Evolutionary conservation across 1,284 basidiomycete species (phyloP).

Genomic region (Stereum hirsutum): DNA sequence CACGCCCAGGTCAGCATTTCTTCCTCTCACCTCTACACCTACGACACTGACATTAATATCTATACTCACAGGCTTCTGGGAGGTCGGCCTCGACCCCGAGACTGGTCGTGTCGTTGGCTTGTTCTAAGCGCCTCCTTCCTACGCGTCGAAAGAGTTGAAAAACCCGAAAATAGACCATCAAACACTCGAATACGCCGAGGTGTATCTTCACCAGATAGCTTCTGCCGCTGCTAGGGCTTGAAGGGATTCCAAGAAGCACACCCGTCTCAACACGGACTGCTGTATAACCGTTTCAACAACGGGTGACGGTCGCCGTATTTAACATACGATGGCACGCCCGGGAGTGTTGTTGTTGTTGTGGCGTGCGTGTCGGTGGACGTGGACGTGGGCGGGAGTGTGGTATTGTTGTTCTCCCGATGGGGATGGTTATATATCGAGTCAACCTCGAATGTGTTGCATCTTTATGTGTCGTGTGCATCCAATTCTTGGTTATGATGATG

Average conservation of each 20-base stretch:
- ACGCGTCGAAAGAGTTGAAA: neutral
- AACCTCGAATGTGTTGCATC: too few species aligned
- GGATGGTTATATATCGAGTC: too few species aligned
- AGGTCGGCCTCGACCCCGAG: slow-evolving; percentile 72
- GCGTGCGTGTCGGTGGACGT: too few species aligned
- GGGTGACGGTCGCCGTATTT: neutral
- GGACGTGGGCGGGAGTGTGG: too few species aligned
- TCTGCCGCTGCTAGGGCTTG: slow-evolving; percentile 12
- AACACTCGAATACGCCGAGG: too few species aligned
- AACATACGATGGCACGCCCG: neutral
- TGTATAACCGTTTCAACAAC: slow-evolving; percentile 1
- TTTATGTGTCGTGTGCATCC: too few species aligned
- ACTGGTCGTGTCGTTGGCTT: slow-evolving; percentile 66
- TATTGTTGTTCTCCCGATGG: too few species aligned
- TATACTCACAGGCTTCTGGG: slow-evolving; percentile 63
- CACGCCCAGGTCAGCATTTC: slow-evolving; percentile 65
- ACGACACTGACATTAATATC: neutral
- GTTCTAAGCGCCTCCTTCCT: slow-evolving; percentile 36
- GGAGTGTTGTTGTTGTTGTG: too few species aligned
- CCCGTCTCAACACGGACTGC: slow-evolving; percentile 22
- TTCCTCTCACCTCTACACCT: neutral
- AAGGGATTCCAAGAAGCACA: too few species aligned
- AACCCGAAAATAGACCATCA: too few species aligned
- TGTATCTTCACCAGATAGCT: slow-evolving; percentile 24
- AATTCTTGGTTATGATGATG: too few species aligned